Conservation (phyloP, 1,284 basidiomycete genomes). For the Naganishia sp. region DNA sequence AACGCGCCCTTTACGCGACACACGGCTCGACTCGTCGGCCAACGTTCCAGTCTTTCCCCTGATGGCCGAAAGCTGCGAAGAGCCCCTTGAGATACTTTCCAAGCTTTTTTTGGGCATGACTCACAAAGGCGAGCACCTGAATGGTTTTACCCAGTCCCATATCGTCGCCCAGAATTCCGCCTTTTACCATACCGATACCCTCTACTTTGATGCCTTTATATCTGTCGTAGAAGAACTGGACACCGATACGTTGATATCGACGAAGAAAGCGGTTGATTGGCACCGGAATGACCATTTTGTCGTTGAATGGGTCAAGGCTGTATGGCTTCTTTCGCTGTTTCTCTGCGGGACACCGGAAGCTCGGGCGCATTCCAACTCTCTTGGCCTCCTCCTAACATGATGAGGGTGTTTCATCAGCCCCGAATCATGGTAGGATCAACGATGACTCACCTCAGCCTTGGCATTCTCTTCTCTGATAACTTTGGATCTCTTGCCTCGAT, state of each 20-base stretch:
- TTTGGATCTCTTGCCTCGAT: not conserved
- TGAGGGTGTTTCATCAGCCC: not conserved
- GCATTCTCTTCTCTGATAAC: not conserved
- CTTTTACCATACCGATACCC: slow-evolving; percentile 49
- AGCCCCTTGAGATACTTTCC: not conserved
- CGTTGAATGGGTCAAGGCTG: slow-evolving; percentile 36
- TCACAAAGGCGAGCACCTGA: slow-evolving; percentile 51
- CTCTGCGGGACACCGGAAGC: slow-evolving; percentile 24
- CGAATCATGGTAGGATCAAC: no score
- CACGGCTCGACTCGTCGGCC: slow-evolving; percentile 46
- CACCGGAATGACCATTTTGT: slow-evolving; percentile 48
- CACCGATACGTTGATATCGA: slow-evolving; percentile 56
- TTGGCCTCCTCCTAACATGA: slow-evolving; percentile 6
- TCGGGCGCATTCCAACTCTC: slow-evolving; percentile 30
- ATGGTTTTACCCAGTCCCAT: slow-evolving; percentile 59
- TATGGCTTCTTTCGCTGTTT: slow-evolving; percentile 33
- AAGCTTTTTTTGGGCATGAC: not conserved
- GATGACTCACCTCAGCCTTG: slow-evolving; percentile 11
- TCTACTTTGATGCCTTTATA: slow-evolving; percentile 51
- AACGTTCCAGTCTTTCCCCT: slow-evolving; percentile 56
- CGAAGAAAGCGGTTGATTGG: slow-evolving; percentile 57
- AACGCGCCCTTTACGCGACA: slow-evolving; percentile 29
- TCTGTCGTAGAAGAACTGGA: slow-evolving; percentile 55
- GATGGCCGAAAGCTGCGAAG: slow-evolving; percentile 54
- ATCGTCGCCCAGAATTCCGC: slow-evolving; percentile 58